Base-by-base conservation (phyloP, 1,284 basidiomycete genomes). In the Pseudozyma sp. region DNA sequence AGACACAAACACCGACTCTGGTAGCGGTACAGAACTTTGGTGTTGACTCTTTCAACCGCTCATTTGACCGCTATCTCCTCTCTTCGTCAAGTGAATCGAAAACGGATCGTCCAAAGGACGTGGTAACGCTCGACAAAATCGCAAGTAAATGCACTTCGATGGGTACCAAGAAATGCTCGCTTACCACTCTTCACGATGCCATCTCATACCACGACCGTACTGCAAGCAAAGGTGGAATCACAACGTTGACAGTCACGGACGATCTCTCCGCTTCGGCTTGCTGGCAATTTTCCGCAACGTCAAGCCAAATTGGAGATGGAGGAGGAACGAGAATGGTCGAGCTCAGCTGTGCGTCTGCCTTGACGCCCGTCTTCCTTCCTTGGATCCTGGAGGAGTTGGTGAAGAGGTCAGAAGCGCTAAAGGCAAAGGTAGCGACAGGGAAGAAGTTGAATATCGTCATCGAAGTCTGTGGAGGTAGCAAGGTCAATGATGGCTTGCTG, bases 391-490 rank as follows among this genome's bases (percentile, higher is more conserved):
- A 51, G n/a, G 44, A 57, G 14, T 6, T 74, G 3, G 36, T 73
- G 12, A 19, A 59, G 10, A 42, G 56, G 16, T 60, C 18, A 9
- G 34, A 38, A 5, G 40, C 9, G 12, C 40, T 68, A 9, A 50
- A 39, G 31, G 25, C 8, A 4, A 56, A 57, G 18, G 50, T 50
- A 38, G 57, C 62, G 57, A 40, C 36, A 4, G 59, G 48, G 7
- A 44, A 13, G 14, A 72, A 49, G 52, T 35, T 69, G 13, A 71
- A 73, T 14, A 52, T 84, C 5, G 77, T 81, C 5, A 60, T 83
- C 1, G 63, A 83, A 47, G 81, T 82, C 25, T 84, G 83, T 52
- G 83, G 83, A 2, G 83, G 83, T 1, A 70, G 58, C 40, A 79
- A 79, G 52, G 58, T 73, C 0, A 70, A 62, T 25, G 0, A 43